These are phyloP conservation scores for Lepidium campestre DNA, from an alignment of 441 rosid species.

Conservation along the genomic window DNA sequence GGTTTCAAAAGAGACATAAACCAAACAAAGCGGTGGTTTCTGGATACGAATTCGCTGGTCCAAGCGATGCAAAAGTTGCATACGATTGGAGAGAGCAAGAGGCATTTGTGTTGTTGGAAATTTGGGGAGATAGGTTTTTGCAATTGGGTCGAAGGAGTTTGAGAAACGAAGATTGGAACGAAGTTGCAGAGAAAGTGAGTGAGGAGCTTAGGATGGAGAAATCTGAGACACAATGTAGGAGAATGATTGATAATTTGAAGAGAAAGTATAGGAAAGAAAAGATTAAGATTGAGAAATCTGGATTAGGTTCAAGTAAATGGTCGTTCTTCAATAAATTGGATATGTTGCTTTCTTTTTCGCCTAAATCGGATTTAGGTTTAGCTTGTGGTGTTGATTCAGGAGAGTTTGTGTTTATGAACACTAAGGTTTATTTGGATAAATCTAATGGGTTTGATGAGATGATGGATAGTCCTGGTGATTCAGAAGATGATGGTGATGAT, in stretches of 20 bases:
- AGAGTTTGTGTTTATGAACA: slow-evolving; percentile 68
- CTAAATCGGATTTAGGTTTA: slow-evolving; percentile 66
- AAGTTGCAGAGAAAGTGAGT: slow-evolving; percentile 93
- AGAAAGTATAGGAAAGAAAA: slow-evolving; percentile 92
- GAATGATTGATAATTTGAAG: slow-evolving; percentile 79
- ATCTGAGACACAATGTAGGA: slow-evolving; percentile 77
- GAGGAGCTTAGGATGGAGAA: slow-evolving; percentile 65
- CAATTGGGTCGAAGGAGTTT: slow-evolving; percentile 84
- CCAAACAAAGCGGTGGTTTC: slow-evolving; percentile 53
- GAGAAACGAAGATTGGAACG: slow-evolving; percentile 86
- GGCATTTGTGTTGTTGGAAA: slow-evolving; percentile 71
- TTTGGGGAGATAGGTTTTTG: slow-evolving; percentile 87
- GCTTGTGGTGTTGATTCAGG: slow-evolving; percentile 91
- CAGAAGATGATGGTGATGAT: slow-evolving; percentile 44
- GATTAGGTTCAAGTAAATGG: slow-evolving; percentile 58
- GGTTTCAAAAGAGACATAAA: slow-evolving; percentile 71
- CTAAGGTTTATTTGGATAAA: slow-evolving; percentile 53
- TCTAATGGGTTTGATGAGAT: slow-evolving; percentile 78
- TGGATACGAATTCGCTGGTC: slow-evolving; percentile 70
- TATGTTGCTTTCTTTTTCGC: slow-evolving; percentile 52
- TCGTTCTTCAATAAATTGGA: slow-evolving; percentile 79
- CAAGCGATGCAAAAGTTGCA: slow-evolving; percentile 53
- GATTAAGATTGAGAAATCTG: slow-evolving; percentile 35
- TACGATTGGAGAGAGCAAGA: slow-evolving; percentile 90
- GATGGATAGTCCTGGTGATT: slow-evolving; percentile 85